Percentiles rank a stretch among this genome's conserved stretches.
phyloP scores from a whole-genome alignment of 1,284 basidiomycete species.

The Clitocybe nebularis region DNA sequence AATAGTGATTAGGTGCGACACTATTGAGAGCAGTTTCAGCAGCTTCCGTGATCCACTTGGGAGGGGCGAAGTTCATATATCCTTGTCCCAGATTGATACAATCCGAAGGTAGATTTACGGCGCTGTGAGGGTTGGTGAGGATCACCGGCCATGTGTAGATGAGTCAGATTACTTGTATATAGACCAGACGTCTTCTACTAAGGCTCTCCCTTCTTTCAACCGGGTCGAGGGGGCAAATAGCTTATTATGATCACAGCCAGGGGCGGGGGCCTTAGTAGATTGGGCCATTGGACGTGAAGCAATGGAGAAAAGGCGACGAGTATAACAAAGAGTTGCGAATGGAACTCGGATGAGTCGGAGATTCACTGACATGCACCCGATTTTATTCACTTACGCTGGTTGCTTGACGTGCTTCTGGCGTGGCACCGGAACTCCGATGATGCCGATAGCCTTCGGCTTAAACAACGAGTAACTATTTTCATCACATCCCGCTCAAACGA shows the following conservation, averaged over 20 bases:
- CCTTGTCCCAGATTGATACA: constrained; percentile 93
- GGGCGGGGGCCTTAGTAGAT: constrained; percentile 13
- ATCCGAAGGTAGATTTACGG: constrained; percentile 78
- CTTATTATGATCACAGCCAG: constrained; percentile 38
- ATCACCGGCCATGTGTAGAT: constrained; percentile 11
- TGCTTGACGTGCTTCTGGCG: too few relatives aligned
- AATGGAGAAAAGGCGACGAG: constrained; percentile 11
- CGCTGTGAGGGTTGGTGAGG: constrained; percentile 42
- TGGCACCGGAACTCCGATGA: too few relatives aligned
- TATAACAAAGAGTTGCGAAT: constrained; percentile 7
- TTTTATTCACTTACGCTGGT: too few relatives aligned
- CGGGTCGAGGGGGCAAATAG: constrained; percentile 65
- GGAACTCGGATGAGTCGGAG: constrained; percentile 6
- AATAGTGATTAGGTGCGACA: constrained; percentile 82
- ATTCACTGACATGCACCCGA: not conserved
- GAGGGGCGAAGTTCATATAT: constrained; percentile 91
- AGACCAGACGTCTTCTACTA: constrained; percentile 87
- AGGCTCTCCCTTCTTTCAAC: constrained; percentile 66
- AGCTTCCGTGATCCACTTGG: constrained; percentile 77
- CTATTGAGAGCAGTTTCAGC: constrained; percentile 68
- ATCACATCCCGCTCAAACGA: too few relatives aligned
- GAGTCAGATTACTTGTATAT: constrained; percentile 75
- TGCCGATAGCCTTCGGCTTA: too few relatives aligned
- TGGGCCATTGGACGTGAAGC: constrained; percentile 20
- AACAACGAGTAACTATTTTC: too few relatives aligned